These are phyloP conservation scores for Plasmodium coatneyi DNA, from an alignment of 169 alveolate genomes.

Conservation along the genomic window DNA sequence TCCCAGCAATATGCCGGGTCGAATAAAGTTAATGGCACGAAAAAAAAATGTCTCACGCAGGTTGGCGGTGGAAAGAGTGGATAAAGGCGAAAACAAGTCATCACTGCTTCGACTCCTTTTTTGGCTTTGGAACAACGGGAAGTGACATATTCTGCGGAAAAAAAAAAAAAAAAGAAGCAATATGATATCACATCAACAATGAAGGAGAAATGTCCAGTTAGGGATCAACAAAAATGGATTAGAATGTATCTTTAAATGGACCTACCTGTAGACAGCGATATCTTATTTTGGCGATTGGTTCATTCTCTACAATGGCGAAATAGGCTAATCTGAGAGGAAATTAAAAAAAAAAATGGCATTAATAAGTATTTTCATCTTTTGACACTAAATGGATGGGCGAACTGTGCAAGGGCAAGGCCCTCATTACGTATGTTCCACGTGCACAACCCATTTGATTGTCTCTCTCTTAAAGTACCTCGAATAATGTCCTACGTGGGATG, in stretches of 20 bases:
- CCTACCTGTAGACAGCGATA: conserved; percentile 88
- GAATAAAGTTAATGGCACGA: background rate
- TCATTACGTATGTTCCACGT: background rate
- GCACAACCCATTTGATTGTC: background rate
- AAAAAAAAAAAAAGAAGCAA: conserved; percentile 3
- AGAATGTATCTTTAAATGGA: background rate
- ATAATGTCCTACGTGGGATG: conserved; percentile 94
- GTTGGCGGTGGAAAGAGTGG: conserved; percentile 1
- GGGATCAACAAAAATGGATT: background rate
- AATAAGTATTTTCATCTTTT: background rate
- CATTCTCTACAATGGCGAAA: conserved; percentile 93
- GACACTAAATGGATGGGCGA: background rate
- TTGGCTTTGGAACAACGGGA: conserved; percentile 44
- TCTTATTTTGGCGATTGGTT: conserved; percentile 87
- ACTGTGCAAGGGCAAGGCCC: background rate
- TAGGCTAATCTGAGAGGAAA: conserved; percentile 85
- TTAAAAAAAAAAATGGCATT: background rate
- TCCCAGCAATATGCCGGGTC: background rate
- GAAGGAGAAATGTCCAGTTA: background rate
- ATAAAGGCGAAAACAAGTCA: background rate
- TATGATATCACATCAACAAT: background rate
- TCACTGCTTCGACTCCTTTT: conserved; percentile 28
- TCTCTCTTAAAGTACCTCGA: conserved; percentile 78
- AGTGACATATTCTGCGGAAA: conserved; percentile 62
- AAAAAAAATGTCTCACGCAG: background rate